These are phyloP conservation scores for Melanopsichium pennsylvanicum DNA, from an alignment of 1,284 basidiomycete genomes.

Conservation along the genomic window DNA sequence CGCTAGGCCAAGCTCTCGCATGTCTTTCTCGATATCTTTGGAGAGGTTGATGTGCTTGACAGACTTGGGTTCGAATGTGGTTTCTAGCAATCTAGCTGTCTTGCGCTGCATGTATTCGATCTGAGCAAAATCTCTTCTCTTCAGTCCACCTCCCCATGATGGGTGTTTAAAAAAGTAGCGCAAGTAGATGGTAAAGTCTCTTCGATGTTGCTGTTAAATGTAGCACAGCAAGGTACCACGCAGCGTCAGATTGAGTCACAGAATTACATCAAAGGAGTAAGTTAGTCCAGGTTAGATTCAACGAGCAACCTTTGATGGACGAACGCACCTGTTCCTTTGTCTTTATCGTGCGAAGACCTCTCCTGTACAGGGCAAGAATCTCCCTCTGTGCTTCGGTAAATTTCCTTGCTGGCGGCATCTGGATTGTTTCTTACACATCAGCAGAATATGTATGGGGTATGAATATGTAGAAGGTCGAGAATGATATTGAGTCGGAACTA, in stretches of 20 bases:
- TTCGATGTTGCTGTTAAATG: conserved; percentile 43
- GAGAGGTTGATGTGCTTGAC: conserved; percentile 57
- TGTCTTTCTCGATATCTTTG: conserved; percentile 35
- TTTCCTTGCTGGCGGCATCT: conserved; percentile 29
- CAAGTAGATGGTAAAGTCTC: conserved; percentile 60
- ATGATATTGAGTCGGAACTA: not conserved
- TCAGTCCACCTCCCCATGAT: conserved; percentile 56
- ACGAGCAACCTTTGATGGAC: not conserved
- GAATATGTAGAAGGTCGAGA: not conserved
- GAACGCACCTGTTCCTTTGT: conserved; percentile 55
- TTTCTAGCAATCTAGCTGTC: conserved; percentile 51
- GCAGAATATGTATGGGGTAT: no score
- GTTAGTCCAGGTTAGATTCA: not conserved
- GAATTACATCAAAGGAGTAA: not conserved
- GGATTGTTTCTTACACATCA: not conserved
- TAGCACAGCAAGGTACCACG: no score
- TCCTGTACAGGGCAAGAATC: conserved; percentile 56
- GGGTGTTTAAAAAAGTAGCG: conserved; percentile 64
- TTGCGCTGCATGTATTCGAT: conserved; percentile 64
- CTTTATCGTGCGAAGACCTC: conserved; percentile 54
- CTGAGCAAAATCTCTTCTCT: conserved; percentile 57
- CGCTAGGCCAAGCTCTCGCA: conserved; percentile 34
- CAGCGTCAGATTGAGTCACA: no score
- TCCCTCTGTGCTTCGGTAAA: conserved; percentile 53
- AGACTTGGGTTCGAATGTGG: conserved; percentile 52